A percentile compares a stretch with the other conserved stretches of the same genome.
Evolutionary conservation across 305 asterid genomes (phyloP).

Genomic region (Salvia sclarea): DNA sequence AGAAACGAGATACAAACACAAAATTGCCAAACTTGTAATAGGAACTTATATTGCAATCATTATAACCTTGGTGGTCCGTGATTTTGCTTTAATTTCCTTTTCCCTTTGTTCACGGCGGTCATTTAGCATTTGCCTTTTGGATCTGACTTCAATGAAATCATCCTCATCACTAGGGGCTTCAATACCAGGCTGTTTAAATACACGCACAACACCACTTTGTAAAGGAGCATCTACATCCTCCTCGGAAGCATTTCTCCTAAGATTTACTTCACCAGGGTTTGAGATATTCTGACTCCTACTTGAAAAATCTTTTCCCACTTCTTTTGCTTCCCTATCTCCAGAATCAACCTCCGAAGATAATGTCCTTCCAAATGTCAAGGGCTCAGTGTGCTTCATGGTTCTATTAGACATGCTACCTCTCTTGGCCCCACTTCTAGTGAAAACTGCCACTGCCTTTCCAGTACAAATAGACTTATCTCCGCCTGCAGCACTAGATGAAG

Average conservation of each 20-base stretch:
- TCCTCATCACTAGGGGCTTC: constrained; percentile 95
- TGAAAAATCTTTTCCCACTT: constrained; percentile 38
- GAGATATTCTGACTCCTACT: constrained; percentile 43
- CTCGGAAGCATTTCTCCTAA: constrained; percentile 59
- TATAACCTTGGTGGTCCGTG: constrained; percentile 66
- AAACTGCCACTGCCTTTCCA: constrained; percentile 50
- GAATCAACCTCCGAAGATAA: constrained; percentile 44
- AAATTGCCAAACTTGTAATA: neutral
- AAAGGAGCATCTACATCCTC: constrained; percentile 94
- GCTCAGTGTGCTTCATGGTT: constrained; percentile 52
- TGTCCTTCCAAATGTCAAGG: constrained; percentile 41
- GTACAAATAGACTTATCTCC: constrained; percentile 46
- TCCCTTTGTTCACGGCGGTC: constrained; percentile 94
- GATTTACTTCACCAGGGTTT: constrained; percentile 46
- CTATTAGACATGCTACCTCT: constrained; percentile 60
- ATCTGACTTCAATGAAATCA: constrained; percentile 96
- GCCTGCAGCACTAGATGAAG: constrained; percentile 42
- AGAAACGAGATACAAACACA: constrained; percentile 14
- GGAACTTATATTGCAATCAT: constrained; percentile 19
- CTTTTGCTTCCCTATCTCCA: constrained; percentile 50
- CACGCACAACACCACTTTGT: constrained; percentile 94
- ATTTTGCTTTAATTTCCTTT: constrained; percentile 80
- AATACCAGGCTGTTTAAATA: constrained; percentile 88
- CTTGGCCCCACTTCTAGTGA: constrained; percentile 76
- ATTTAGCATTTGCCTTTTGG: constrained; percentile 94